Conservation (phyloP, 768 basidiomycete genomes). For the Pleurotus tuoliensis region DNA sequence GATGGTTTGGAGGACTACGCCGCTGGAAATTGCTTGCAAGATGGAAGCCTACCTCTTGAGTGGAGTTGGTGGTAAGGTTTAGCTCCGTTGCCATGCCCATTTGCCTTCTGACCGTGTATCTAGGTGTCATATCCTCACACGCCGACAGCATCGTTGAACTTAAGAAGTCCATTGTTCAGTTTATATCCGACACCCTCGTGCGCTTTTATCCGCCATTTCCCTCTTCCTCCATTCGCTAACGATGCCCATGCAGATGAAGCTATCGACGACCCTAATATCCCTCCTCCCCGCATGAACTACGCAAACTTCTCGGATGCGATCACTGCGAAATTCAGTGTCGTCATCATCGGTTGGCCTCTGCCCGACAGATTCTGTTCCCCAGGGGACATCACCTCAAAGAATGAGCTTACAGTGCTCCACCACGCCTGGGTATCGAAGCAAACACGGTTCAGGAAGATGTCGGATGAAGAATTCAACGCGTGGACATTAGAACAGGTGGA, state of each 20-base stretch:
- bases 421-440: conserved; percentile 12
- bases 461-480: conserved; percentile 8
- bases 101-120: too few relatives aligned
- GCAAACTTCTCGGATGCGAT: conserved; percentile 15
- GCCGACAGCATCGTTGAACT: neutral
- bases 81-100: neutral
- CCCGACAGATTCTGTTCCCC: conserved; percentile 11
- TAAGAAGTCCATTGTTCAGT: neutral
- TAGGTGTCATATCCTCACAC: neutral
- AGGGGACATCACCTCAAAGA: conserved; percentile 8
- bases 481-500: conserved; percentile 3
- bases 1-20: neutral
- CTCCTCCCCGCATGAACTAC: conserved; percentile 14
- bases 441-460: conserved; percentile 13
- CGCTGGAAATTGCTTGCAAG: neutral
- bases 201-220: neutral
- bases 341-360: conserved; percentile 18
- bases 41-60: conserved; percentile 9
- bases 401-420: conserved; percentile 12
- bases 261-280: too few relatives aligned
- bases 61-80: conserved; percentile 9
- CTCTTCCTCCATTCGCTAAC: too few relatives aligned
- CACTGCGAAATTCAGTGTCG: conserved; percentile 12
- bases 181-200: conserved; percentile 4
- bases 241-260: too few relatives aligned